Conservation (phyloP, 257 asterid species). For the Solanum lignicaule region DNA sequence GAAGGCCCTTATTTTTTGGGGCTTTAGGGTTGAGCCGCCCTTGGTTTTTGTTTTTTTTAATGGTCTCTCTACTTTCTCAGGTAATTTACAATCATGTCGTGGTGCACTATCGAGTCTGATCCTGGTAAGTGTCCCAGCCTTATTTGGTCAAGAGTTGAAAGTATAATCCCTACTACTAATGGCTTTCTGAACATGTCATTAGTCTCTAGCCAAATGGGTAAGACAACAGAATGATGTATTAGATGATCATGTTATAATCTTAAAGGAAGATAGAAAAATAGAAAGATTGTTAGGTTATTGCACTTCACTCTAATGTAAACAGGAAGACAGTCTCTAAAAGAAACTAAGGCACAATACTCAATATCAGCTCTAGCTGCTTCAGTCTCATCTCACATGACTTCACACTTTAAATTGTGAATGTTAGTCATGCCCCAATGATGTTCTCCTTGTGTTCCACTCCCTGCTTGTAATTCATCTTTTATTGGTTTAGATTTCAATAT, state of each 20-base stretch:
- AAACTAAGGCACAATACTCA: neutral
- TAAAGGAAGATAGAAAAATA: neutral
- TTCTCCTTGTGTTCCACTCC: neutral
- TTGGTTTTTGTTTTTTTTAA: neutral
- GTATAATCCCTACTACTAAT: neutral
- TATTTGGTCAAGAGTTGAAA: neutral
- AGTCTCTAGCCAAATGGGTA: neutral
- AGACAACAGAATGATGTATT: neutral
- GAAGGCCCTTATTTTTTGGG: neutral
- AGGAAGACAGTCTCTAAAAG: neutral
- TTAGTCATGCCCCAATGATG: neutral
- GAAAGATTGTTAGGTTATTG: neutral
- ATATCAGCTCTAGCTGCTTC: neutral
- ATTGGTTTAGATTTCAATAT: neutral
- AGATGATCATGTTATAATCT: neutral
- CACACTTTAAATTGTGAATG: neutral
- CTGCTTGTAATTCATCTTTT: neutral
- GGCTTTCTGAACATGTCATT: neutral
- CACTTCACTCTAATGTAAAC: neutral
- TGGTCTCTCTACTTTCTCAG: neutral
- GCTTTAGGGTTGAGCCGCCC: neutral
- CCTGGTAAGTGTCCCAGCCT: slow-evolving; percentile 47
- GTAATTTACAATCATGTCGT: slow-evolving; percentile 51
- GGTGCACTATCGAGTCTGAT: slow-evolving; percentile 99
- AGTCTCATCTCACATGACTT: neutral